phyloP scores from a whole-genome alignment of 805 yeast genomes.

The Cyberlindnera lachancei region DNA sequence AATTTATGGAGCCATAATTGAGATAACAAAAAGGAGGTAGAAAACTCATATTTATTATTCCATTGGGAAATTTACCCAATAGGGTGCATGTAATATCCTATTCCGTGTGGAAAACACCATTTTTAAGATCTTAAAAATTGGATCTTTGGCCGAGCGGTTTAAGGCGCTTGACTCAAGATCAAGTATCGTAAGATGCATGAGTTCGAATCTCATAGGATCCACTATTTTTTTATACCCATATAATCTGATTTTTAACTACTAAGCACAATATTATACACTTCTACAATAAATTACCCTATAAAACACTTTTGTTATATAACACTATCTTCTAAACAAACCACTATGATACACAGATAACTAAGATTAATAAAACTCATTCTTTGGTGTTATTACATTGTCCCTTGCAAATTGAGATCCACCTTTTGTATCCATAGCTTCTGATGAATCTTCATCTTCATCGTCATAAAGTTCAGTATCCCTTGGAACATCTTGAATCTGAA shows the following conservation, averaged over 20 bases:
- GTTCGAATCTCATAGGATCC: slow-evolving; percentile 18
- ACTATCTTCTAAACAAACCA: not conserved
- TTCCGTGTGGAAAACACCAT: too few relatives aligned
- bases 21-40: too few relatives aligned
- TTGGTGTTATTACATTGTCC: slow-evolving; percentile 64
- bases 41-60: too few relatives aligned
- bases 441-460: slow-evolving; percentile 79
- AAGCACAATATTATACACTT: too few relatives aligned
- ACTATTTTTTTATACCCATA: slow-evolving; percentile 14
- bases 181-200: slow-evolving; percentile 18
- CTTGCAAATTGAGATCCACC: slow-evolving; percentile 87
- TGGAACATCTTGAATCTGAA: slow-evolving; percentile 86
- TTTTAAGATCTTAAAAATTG: too few relatives aligned
- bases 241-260: too few relatives aligned
- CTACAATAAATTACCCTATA: too few relatives aligned
- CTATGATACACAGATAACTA: not conserved
- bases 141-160: slow-evolving; percentile 20
- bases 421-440: slow-evolving; percentile 73
- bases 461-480: slow-evolving; percentile 81
- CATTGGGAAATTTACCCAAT: too few relatives aligned
- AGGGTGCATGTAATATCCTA: too few relatives aligned
- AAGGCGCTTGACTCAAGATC: slow-evolving; percentile 20
- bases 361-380: slow-evolving; percentile 65
- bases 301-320: too few relatives aligned
- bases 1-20: too few relatives aligned